Base-by-base conservation (phyloP, 139 green algal species). In the Zygnema circumcarinatum region DNA sequence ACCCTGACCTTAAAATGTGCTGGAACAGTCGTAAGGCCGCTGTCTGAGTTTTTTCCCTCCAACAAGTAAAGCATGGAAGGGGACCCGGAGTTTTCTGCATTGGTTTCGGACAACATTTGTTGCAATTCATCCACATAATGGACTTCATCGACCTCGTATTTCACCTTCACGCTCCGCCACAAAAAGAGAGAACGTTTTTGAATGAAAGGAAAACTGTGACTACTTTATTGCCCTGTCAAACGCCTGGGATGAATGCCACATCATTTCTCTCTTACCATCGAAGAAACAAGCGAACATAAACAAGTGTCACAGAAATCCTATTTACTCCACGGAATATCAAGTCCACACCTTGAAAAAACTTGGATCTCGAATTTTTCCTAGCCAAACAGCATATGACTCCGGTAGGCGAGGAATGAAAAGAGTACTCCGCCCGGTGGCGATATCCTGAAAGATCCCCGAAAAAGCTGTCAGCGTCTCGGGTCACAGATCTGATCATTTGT, bases 391-490 rank as follows among this genome's bases (percentile, higher is more conserved):
- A 83, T 97, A 96, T 2, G 84, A 73, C 0, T 90, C 80, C 1
- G 95, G 95, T 56, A 98, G 90, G 2, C 92, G 90, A 0, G 96
- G 96, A 84, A 97, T 94, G 81, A 91, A 91, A 87, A 98, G 97
- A 42, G 97, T 91, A 1, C 90, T 67, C 0, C 89, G 68, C 38
- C 92, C 94, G 89, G 94, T 91, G 21, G 81, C 38, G 0, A 83
- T 32, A 38, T 91, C 56, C 82, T 91, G 76, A n/a, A n/a, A n/a
- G n/a, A n/a, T n/a, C n/a, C n/a, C n/a, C n/a, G n/a, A n/a, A n/a
- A n/a, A n/a, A n/a, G n/a, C n/a, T n/a, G n/a, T n/a, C n/a, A n/a
- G n/a, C n/a, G n/a, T n/a, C n/a, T n/a, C n/a, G n/a, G n/a, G n/a
- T n/a, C n/a, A n/a, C n/a, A n/a, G n/a, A n/a, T n/a, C n/a, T n/a